These are phyloP conservation scores for Aspergillus saccharolyticus DNA, from an alignment of 495 filamentous ascomycete species.

Conservation along the genomic window DNA sequence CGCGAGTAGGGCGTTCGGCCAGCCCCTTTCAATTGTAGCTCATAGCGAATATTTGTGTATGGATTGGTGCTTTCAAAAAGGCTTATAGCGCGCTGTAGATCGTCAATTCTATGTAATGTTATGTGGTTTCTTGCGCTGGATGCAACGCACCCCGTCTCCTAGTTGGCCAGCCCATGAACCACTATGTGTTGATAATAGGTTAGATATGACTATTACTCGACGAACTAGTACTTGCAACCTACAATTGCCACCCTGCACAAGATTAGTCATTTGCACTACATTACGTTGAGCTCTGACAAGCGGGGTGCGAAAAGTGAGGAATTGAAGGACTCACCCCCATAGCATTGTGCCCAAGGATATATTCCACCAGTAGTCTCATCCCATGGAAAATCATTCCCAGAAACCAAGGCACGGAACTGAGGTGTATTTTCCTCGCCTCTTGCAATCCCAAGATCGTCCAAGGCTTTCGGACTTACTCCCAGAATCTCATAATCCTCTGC, in stretches of 20 bases:
- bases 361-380: constrained; percentile 57
- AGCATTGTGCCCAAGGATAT: constrained; percentile 98
- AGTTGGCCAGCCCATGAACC: constrained; percentile 94
- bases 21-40: constrained; percentile 91
- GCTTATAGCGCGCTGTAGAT: constrained; percentile 67
- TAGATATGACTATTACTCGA: no score
- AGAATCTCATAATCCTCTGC: constrained; percentile 70
- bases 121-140: neutral
- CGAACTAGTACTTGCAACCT: constrained; percentile 19
- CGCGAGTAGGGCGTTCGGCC: constrained; percentile 90
- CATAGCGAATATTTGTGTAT: constrained; percentile 64
- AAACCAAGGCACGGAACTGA: constrained; percentile 71
- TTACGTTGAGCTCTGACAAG: neutral
- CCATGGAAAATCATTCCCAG: constrained; percentile 71
- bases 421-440: constrained; percentile 59
- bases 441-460: constrained; percentile 71
- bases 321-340: constrained; percentile 58
- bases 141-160: constrained; percentile 63
- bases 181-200: constrained; percentile 24
- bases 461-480: constrained; percentile 66
- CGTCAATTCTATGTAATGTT: constrained; percentile 5
- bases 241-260: constrained; percentile 52
- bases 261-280: constrained; percentile 3
- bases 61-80: constrained; percentile 88
- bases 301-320: neutral